These are phyloP conservation scores for Medicago truncatula DNA, from an alignment of 306 rosid species.

Conservation along the genomic window MtrunA17r5.0-ANR NC_053043.1:45693001-45693500, in stretches of 20 bases:
- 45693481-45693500: constrained; percentile 20
- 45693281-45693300: constrained; percentile 11
- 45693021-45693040: constrained; percentile 32
- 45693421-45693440: constrained; percentile 98
- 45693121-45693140: constrained; percentile 7
- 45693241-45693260: background rate
- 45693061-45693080: background rate
- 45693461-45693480: constrained; percentile 23
- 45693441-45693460: constrained; percentile 42
- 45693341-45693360: constrained; percentile 81
- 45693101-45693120: constrained; percentile 16
- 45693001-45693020: constrained; percentile 18
- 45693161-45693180: constrained; percentile 20
- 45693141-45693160: constrained; percentile 10
- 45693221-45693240: constrained; percentile 28
- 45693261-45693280: constrained; percentile 3
- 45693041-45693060: constrained; percentile 17
- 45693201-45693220: constrained; percentile 10
- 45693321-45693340: constrained; percentile 71
- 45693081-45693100: constrained; percentile 7
- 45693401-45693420: constrained; percentile 82
- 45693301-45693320: constrained; percentile 36
- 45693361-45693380: constrained; percentile 79
- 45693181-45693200: constrained; percentile 14
- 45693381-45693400: constrained; percentile 97